Evolutionary conservation across 306 rosid genomes (phyloP).

Genomic region (Coriaria nepalensis): DNA sequence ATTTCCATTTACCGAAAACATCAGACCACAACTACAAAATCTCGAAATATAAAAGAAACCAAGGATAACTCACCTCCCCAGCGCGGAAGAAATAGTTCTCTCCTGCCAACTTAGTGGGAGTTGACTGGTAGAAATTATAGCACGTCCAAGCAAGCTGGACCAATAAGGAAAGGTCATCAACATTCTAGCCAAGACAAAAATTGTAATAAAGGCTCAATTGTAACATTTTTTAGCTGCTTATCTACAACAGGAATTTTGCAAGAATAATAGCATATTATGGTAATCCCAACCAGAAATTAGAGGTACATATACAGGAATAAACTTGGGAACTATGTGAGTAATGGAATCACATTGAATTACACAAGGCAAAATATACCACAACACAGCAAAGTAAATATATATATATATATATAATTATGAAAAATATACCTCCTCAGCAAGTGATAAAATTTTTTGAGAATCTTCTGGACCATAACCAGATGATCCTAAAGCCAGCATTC

Average conservation of each 20-base stretch:
- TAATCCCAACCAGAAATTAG: too few relatives aligned
- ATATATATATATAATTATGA: background rate
- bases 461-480: conserved; percentile 72
- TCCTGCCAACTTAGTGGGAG: conserved; percentile 95
- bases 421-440: conserved; percentile 80
- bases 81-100: conserved; percentile 75
- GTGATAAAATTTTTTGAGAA: conserved; percentile 49
- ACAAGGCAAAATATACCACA: background rate
- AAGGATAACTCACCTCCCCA: conserved; percentile 59
- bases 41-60: conserved; percentile 6
- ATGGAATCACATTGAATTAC: conserved; percentile 2
- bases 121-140: conserved; percentile 92
- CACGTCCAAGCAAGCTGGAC: conserved; percentile 99
- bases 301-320: too few relatives aligned
- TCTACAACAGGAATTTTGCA: too few relatives aligned
- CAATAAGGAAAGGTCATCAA: conserved; percentile 10
- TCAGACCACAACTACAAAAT: conserved; percentile 8
- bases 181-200: conserved; percentile 11
- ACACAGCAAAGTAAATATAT: background rate
- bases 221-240: too few relatives aligned
- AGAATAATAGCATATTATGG: too few relatives aligned
- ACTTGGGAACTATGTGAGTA: too few relatives aligned
- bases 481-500: conserved; percentile 96
- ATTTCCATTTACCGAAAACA: conserved; percentile 11
- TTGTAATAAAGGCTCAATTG: background rate